Base-by-base conservation (phyloP, 306 rosid species). In the Oemleria cerasiformis region DNA sequence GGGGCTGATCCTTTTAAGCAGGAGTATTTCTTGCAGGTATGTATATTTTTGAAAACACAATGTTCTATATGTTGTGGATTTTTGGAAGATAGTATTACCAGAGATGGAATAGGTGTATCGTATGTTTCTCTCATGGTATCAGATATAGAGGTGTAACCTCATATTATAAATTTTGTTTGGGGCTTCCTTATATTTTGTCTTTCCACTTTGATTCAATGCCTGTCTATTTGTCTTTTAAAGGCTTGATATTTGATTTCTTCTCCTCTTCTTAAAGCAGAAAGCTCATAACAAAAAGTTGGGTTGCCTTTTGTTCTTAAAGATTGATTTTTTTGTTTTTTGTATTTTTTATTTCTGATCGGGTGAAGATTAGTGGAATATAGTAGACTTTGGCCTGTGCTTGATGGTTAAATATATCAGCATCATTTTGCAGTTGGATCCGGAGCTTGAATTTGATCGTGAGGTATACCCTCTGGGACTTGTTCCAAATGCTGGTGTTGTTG, bases 401-500 rank as follows among this genome's bases (percentile, higher is more conserved):
- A 54, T 72, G 73, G 30, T 70, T 57, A 41, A 64, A 63, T 80
- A 61, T 68, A 65, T 79, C 58, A 34, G 61, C 19, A 23, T 81
- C 57, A 48, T 67, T 75, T 61, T 83, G 75, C 69, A 94, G 98
- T 78, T 91, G 98, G 98, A 94, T 78, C 98, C 98, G 3, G 98
- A 94, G 86, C 92, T 89, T 81, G 98, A 94, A 86, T 94, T 94
- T 55, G 98, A 94, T 80, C 97, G 97, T n/a, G 98, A 94, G 86
- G 88, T 94, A 70, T 91, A 94, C 74, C 98, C 96, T 58, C 74
- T 94, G 43, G 97, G 98, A 67, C 98, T 94, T 91, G 96, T 94
- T 77, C 98, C 96, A 76, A 87, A 87, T 86, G 96, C 96, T 65
- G 97, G 98, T 51, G 92, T 91, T 38, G 98, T 91, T 74, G 96